Evolutionary conservation across 441 rosid species (phyloP).

Genomic region (Populus hybrid): DNA sequence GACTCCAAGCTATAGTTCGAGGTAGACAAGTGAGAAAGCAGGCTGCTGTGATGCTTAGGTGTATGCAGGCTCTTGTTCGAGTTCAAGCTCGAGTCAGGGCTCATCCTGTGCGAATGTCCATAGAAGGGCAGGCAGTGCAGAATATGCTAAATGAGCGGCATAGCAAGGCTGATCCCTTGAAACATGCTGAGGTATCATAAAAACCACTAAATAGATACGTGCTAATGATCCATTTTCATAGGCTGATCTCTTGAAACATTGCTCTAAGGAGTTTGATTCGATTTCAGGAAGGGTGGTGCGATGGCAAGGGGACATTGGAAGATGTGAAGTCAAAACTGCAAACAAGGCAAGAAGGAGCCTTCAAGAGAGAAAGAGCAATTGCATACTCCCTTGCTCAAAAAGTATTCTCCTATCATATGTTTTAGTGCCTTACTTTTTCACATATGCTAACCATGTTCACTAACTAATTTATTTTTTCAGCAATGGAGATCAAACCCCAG

Average conservation of each 20-base stretch:
- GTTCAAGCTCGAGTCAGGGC: constrained; percentile 96
- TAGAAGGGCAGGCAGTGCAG: constrained; percentile 85
- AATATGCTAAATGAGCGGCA: constrained; percentile 56
- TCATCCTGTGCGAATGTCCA: constrained; percentile 78
- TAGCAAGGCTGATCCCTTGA: constrained; percentile 62
- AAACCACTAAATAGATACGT: background rate
- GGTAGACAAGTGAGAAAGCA: constrained; percentile 98
- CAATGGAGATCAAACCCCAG: constrained; percentile 70
- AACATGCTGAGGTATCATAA: constrained; percentile 69
- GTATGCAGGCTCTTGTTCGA: constrained; percentile 97
- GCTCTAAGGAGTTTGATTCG: background rate
- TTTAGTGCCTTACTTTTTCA: background rate
- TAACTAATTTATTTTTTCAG: constrained; percentile 23
- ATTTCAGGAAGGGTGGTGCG: constrained; percentile 88
- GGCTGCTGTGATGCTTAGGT: constrained; percentile 85
- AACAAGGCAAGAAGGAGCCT: constrained; percentile 83
- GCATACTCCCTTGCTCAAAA: constrained; percentile 90
- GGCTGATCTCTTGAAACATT: too few relatives aligned
- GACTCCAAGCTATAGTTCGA: constrained; percentile 90
- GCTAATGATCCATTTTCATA: background rate
- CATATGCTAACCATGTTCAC: background rate
- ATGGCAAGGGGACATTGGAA: constrained; percentile 76
- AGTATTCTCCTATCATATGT: constrained; percentile 28
- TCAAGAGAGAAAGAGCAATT: constrained; percentile 82
- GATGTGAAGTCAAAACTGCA: constrained; percentile 71